A percentile compares a stretch with the other conserved stretches of the same genome.
Conservation (phyloP, 2,329 filamentous ascomycete species). For the Venturia nashicola region DNA sequence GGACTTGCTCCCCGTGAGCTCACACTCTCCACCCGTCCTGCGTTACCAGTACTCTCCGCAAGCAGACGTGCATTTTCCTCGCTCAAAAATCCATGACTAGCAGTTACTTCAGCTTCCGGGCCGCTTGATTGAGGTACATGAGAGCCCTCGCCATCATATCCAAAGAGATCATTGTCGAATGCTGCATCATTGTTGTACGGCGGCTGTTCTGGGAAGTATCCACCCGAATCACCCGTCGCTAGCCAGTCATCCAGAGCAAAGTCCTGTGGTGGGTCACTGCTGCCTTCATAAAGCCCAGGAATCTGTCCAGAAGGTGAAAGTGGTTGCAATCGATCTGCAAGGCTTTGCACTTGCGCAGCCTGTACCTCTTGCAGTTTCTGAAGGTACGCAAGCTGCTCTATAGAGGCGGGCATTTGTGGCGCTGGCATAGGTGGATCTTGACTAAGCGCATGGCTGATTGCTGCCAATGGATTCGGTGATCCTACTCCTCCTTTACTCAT, state of each 20-base stretch:
- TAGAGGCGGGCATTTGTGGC: conserved; percentile 43
- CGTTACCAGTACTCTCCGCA: background rate
- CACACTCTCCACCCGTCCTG: conserved; percentile 4
- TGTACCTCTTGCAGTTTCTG: conserved; percentile 71
- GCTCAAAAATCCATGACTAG: background rate
- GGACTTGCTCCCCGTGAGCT: conserved; percentile 4
- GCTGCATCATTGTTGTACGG: background rate
- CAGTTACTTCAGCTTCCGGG: background rate
- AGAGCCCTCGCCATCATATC: background rate
- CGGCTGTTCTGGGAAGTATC: background rate
- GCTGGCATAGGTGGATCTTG: conserved; percentile 44
- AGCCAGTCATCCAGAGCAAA: conserved; percentile 10
- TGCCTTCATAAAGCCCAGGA: conserved; percentile 46
- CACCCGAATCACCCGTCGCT: background rate
- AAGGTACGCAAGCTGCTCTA: conserved; percentile 66
- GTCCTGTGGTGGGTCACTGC: background rate
- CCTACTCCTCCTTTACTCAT: background rate
- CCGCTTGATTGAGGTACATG: background rate
- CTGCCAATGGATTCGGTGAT: background rate
- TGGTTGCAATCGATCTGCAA: conserved; percentile 63
- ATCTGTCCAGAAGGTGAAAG: conserved; percentile 70
- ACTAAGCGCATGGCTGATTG: conserved; percentile 42
- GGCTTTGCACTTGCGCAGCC: conserved; percentile 60
- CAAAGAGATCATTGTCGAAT: background rate
- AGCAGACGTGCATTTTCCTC: background rate